Base-by-base conservation (phyloP, 1,139 yeast genomes). In the Diutina scorzettiae region DNA sequence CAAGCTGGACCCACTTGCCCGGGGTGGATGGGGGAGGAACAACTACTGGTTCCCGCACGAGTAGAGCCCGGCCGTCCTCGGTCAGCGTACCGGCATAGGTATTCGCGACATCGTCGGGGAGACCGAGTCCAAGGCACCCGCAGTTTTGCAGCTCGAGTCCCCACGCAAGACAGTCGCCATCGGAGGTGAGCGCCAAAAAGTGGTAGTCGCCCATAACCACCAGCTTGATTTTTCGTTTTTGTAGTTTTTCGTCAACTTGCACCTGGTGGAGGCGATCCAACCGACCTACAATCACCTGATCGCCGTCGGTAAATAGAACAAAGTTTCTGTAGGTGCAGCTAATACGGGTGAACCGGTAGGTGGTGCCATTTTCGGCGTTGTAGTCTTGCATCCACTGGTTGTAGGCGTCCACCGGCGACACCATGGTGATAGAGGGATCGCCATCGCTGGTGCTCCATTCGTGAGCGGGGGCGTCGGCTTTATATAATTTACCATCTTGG, bases 181-280 rank as follows among this genome's bases (percentile, higher is more conserved):
- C 64, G 40, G 66, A 64, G 1, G 79, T 66, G 9, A 83, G 59
- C 0, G 86, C 93, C 43, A 83, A 53, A 41, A 60, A 68, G 54
- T 84, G 95, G 52, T 81, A 79, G 54, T 84, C 94, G 0, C 93
- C 95, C 46, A 79, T 71, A 2, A 76, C 78, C 1, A 83, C 59
- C 4, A 78, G 69, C 2, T 76, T 64, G 33, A 83, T 69, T 7
- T 71, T 69, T 17, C 56, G 57, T 7, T 73, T 64, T 48, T 79
- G 85, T 18, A 80, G 54, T 43, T 65, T 69, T 0, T 63, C 61
- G 18, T 67, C 49, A 2, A 70, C 49, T 9, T 11, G 16, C 17
- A 37, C 33, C 2, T 12, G 11, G 18, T 5, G 44, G 47, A 28
- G 51, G 5, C 46, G 49, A 2, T 54, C 57, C 30, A 49, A 56